Percentiles rank a stretch among this genome's conserved stretches.
Conservation (phyloP, 768 basidiomycete species). For the Hericium alpestre region DNA sequence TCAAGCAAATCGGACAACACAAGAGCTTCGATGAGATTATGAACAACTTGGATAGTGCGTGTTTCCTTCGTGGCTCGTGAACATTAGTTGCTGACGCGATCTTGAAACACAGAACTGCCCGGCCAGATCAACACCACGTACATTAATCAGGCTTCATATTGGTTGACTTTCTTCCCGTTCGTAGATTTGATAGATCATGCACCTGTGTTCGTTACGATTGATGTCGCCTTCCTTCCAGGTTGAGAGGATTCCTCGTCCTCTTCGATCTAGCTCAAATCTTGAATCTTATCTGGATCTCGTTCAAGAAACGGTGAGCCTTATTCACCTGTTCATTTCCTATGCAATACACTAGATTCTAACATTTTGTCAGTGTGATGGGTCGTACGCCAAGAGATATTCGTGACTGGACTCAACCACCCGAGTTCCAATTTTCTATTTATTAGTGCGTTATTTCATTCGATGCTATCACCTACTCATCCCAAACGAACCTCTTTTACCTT, state of each 20-base stretch:
- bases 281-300: constrained; percentile 76
- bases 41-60: constrained; percentile 30
- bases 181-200: constrained; percentile 18
- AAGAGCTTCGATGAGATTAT: constrained; percentile 36
- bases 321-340: not conserved
- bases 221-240: constrained; percentile 27
- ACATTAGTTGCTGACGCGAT: constrained; percentile 1
- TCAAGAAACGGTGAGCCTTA: constrained; percentile 62
- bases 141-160: constrained; percentile 83
- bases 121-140: constrained; percentile 75
- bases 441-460: constrained; percentile 41
- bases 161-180: constrained; percentile 92
- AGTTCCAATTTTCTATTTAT: constrained; percentile 81
- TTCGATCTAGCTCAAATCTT: constrained; percentile 95
- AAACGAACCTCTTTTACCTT: not conserved
- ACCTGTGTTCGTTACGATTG: not conserved
- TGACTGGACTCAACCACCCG: constrained; percentile 82
- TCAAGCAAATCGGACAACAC: constrained; percentile 38
- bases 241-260: constrained; percentile 88
- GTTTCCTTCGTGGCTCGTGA: not conserved
- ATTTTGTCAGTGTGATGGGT: constrained; percentile 52
- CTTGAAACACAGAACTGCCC: constrained; percentile 48
- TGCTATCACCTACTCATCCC: not conserved
- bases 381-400: constrained; percentile 84
- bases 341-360: constrained; percentile 1